Evolutionary conservation across 768 basidiomycete genomes (phyloP), one percentile per base, ranked within the genome.

Genomic region (Pisolithus albus): DNA sequence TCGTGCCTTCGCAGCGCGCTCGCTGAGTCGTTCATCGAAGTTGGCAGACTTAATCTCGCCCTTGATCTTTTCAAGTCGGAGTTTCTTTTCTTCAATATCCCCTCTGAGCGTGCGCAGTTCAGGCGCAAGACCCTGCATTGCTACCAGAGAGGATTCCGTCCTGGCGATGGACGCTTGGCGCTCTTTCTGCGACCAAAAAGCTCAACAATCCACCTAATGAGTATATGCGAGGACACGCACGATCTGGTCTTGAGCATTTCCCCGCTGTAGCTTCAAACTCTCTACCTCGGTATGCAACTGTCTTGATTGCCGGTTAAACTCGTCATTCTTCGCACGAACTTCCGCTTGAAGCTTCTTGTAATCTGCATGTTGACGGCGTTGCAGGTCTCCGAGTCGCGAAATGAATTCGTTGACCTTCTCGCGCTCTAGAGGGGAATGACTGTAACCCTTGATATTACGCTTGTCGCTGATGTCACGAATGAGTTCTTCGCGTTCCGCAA

Each of bases 321-420:
- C 84, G n/a, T 83, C 78, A 45, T 74, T 79, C 64, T 80, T 79
- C 1, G 69, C 47, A 23, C 70, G 74, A 21, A 77, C 73, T 36
- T 88, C 86, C 9, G 56, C 88, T 74, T 88, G 86, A 16, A 89
- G 64, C 56, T 73, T 78, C 56, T 89, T 84, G 10, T 81, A 77
- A 52, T 86, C 82, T 11, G 67, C 58, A n/a, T 74, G 79, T 54
- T 86, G 83, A 54, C 75, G 78, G 34, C 78, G 72, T 51, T 83
- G 81, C 5, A 86, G 64, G 23, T 87, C 84, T 4, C 70, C 72
- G 2, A 96, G 70, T 46, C 77, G 79, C 8, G 81, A 70, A 23
- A 83, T 73, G 64, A 96, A 94, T 42, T 91, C 86, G 26, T 76
- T 64, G 18, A 92, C 75, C 63, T 91, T 80, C 38, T 81, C 79